Conservation (phyloP, 345 rosid species). For the Eucalyptus polybractea region DNA sequence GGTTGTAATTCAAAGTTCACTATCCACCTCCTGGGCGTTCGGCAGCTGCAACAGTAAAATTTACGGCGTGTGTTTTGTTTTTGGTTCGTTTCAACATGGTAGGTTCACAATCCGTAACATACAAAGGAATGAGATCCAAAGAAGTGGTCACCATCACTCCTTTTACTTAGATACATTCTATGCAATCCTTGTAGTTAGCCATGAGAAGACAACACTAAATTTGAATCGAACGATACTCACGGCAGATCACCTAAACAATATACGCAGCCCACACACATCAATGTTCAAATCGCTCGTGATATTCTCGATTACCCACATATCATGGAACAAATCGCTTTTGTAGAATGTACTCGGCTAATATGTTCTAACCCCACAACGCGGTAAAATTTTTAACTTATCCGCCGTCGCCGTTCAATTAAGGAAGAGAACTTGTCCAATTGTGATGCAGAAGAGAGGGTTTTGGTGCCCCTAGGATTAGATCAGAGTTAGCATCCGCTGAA, state of each 20-base stretch:
- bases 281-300: background rate
- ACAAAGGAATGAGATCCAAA: background rate
- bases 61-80: background rate
- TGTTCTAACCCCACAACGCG: background rate
- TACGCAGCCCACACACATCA: background rate
- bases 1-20: background rate
- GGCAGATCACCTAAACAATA: background rate
- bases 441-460: background rate
- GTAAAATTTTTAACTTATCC: background rate
- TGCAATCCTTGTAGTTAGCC: background rate
- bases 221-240: background rate
- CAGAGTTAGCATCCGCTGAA: background rate
- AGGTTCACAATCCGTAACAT: background rate
- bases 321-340: background rate
- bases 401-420: background rate
- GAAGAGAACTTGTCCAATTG: background rate
- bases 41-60: background rate
- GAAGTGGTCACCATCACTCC: background rate
- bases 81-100: background rate
- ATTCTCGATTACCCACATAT: background rate
- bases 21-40: background rate
- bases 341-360: background rate
- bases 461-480: background rate
- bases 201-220: background rate
- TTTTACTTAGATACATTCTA: background rate